Percentiles rank a stretch among this genome's conserved stretches.
phyloP scores from a whole-genome alignment of 192 early-diverging fungal genomes.

The Dissophora ornata region DNA sequence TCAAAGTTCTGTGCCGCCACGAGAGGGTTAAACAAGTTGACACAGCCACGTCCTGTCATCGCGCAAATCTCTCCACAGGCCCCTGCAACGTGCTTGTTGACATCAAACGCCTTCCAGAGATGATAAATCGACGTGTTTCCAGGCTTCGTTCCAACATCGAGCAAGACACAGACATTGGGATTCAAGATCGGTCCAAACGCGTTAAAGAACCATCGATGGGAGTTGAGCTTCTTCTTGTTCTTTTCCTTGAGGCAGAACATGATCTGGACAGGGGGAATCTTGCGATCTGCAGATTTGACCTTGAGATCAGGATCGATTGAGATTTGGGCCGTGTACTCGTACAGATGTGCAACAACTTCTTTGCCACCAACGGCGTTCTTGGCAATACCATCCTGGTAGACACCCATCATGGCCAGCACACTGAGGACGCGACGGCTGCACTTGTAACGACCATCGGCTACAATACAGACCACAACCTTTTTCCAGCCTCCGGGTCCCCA shows the following conservation, averaged over 20 bases:
- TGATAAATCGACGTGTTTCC: slow-evolving; percentile 75
- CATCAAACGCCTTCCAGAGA: slow-evolving; percentile 85
- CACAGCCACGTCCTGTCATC: slow-evolving; percentile 67
- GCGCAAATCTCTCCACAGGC: slow-evolving; percentile 88
- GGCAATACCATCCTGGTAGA: slow-evolving; percentile 79
- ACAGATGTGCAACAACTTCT: slow-evolving; percentile 74
- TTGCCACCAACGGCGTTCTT: slow-evolving; percentile 72
- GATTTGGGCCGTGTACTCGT: slow-evolving; percentile 74
- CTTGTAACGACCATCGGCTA: slow-evolving; percentile 81
- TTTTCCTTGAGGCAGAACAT: slow-evolving; percentile 84
- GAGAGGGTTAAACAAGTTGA: slow-evolving; percentile 75
- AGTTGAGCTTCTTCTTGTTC: slow-evolving; percentile 74
- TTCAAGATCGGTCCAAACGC: slow-evolving; percentile 69
- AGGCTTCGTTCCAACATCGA: slow-evolving; percentile 87
- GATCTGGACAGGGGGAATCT: slow-evolving; percentile 75
- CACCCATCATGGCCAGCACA: slow-evolving; percentile 79
- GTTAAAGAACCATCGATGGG: slow-evolving; percentile 73
- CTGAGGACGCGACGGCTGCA: slow-evolving; percentile 71
- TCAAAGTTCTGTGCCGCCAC: slow-evolving; percentile 88
- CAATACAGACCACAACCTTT: slow-evolving; percentile 82
- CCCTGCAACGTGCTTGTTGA: slow-evolving; percentile 75
- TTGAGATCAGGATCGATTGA: slow-evolving; percentile 66
- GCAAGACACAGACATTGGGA: slow-evolving; percentile 70
- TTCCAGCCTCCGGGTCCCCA: slow-evolving; percentile 83
- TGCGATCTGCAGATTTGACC: slow-evolving; percentile 59